phyloP scores from a whole-genome alignment of 306 rosid genomes.

The Castanopsis chinensis region DNA sequence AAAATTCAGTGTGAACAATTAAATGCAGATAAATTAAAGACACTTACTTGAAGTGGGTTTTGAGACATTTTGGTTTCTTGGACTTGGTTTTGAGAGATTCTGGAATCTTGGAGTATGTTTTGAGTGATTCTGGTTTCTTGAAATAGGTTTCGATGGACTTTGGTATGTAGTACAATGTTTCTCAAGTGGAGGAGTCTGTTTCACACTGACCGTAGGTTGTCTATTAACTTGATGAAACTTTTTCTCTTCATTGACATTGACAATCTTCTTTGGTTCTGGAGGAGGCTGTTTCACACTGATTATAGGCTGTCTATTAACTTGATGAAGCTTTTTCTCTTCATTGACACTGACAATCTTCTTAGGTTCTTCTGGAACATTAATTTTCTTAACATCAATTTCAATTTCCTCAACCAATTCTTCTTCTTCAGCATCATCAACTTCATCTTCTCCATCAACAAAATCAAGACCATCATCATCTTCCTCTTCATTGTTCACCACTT shows the following conservation, averaged over 20 bases:
- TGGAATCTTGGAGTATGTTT: slow-evolving; percentile 35
- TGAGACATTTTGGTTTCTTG: slow-evolving; percentile 36
- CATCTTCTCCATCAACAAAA: slow-evolving; percentile 21
- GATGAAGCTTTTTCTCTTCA: slow-evolving; percentile 24
- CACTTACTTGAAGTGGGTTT: slow-evolving; percentile 44
- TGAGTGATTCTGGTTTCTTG: slow-evolving; percentile 38
- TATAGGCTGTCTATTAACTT: slow-evolving; percentile 19
- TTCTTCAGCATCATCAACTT: slow-evolving; percentile 22
- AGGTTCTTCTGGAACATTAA: slow-evolving; percentile 36
- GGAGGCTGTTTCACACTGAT: slow-evolving; percentile 3
- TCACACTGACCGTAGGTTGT: slow-evolving; percentile 29
- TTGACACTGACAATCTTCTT: slow-evolving; percentile 25
- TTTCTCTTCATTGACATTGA: slow-evolving; percentile 11
- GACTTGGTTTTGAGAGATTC: slow-evolving; percentile 29
- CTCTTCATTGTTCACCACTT: slow-evolving; percentile 8
- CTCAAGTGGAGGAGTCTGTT: slow-evolving; percentile 43
- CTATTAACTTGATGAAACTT: slow-evolving; percentile 40
- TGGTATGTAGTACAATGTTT: slow-evolving; percentile 35
- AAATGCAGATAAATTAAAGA: neutral
- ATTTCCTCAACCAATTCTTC: slow-evolving; percentile 25
- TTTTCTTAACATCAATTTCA: slow-evolving; percentile 61
- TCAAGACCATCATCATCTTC: neutral
- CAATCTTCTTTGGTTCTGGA: slow-evolving; percentile 37
- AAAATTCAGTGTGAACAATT: neutral
- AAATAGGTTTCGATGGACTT: slow-evolving; percentile 31